phyloP scores from a whole-genome alignment of 2,329 filamentous ascomycete species.

The Colletotrichum sp. region DNA sequence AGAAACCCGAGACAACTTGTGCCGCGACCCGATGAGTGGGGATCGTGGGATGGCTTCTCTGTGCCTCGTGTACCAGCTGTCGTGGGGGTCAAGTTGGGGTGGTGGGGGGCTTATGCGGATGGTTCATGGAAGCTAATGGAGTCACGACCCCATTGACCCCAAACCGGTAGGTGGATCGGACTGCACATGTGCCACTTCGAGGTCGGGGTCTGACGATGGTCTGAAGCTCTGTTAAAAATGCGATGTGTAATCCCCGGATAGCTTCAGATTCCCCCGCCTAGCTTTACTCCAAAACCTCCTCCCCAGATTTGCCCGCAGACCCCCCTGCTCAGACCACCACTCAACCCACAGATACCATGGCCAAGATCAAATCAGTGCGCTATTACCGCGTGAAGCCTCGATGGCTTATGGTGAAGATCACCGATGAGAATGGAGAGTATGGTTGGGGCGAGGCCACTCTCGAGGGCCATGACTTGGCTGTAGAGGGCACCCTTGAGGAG shows the following conservation, averaged over 20 bases:
- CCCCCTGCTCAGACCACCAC: neutral
- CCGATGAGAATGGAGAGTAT: conserved; percentile 59
- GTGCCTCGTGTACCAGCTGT: neutral
- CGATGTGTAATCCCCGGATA: neutral
- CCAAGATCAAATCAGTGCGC: conserved; percentile 63
- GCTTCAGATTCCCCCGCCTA: neutral
- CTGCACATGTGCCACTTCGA: neutral
- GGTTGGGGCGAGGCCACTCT: conserved; percentile 73
- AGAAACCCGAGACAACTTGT: neutral
- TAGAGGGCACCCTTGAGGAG: conserved; percentile 69
- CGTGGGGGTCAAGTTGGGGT: conserved; percentile 10
- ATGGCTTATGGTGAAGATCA: conserved; percentile 74
- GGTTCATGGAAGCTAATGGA: neutral
- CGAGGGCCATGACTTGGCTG: conserved; percentile 69
- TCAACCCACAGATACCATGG: neutral
- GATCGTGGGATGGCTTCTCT: neutral
- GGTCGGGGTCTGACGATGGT: neutral
- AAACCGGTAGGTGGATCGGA: neutral
- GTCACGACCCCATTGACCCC: neutral
- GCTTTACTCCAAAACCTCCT: neutral
- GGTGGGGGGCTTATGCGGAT: neutral
- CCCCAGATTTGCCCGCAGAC: neutral
- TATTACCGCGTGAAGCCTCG: conserved; percentile 71
- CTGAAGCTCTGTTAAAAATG: conserved; percentile 6
- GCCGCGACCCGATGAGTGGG: neutral